A percentile compares a stretch with the other conserved stretches of the same genome.
phyloP scores from a whole-genome alignment of 1,139 yeast species.

The Kodamaea sp. region DNA sequence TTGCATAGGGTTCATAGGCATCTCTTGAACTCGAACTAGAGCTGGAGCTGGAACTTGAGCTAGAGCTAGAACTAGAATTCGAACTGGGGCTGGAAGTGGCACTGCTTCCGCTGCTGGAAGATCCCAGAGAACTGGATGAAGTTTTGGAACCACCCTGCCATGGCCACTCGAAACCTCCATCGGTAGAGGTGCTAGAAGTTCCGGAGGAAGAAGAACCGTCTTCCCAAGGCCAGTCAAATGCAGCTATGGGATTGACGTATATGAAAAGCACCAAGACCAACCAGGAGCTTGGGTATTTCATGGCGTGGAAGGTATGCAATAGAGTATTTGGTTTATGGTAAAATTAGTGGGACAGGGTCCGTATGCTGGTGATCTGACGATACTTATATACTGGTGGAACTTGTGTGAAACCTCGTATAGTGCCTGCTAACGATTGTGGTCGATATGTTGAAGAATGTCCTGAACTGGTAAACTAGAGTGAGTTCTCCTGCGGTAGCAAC shows the following conservation, averaged over 20 bases:
- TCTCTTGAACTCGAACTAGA: slow-evolving; percentile 6
- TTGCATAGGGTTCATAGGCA: slow-evolving; percentile 8
- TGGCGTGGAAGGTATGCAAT: too few species aligned
- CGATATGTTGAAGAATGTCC: too few species aligned
- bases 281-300: too few species aligned
- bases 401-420: too few species aligned
- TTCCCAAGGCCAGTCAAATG: slow-evolving; percentile 3
- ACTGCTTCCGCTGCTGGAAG: slow-evolving; percentile 3
- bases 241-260: neutral
- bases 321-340: too few species aligned
- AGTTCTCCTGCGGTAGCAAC: too few species aligned
- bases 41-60: slow-evolving; percentile 3
- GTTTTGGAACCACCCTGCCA: slow-evolving; percentile 12
- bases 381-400: too few species aligned
- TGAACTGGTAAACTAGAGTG: too few species aligned
- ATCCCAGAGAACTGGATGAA: neutral
- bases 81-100: slow-evolving; percentile 7
- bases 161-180: slow-evolving; percentile 13
- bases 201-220: neutral
- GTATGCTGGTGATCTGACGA: too few species aligned
- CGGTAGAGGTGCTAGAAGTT: neutral
- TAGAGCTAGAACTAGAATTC: slow-evolving; percentile 1
- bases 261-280: neutral
- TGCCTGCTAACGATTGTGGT: too few species aligned
- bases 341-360: too few species aligned